Conservation (phyloP, 176 grass and related monocot species). For the Metroxylon sagu region DNA sequence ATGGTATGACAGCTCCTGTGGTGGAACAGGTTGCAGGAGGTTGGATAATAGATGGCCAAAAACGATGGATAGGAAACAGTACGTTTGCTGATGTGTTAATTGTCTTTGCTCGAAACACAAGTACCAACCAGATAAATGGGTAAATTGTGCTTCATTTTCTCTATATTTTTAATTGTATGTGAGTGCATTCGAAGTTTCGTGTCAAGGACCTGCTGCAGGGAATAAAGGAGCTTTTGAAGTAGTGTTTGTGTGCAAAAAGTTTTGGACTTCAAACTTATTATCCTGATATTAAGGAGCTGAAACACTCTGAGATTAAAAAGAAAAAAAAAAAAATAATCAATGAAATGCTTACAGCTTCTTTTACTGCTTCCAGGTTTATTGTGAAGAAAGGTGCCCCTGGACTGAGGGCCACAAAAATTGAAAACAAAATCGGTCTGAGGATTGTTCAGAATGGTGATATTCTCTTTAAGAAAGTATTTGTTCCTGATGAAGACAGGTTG, state of each 20-base stretch:
- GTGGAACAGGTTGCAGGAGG: constrained; percentile 69
- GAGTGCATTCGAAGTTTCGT: no score
- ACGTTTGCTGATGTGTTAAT: constrained; percentile 87
- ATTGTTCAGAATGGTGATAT: constrained; percentile 92
- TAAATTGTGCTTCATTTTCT: constrained; percentile 19
- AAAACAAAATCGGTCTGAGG: constrained; percentile 73
- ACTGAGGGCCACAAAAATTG: constrained; percentile 56
- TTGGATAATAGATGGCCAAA: constrained; percentile 88
- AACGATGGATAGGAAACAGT: constrained; percentile 94
- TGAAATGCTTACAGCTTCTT: neutral
- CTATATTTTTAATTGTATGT: no score
- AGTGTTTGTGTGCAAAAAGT: no score
- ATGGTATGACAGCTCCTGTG: neutral
- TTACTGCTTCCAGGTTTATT: constrained; percentile 45
- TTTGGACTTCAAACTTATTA: no score
- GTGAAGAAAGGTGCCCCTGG: constrained; percentile 60
- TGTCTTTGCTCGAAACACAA: constrained; percentile 75
- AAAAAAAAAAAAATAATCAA: no score
- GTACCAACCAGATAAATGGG: constrained; percentile 88
- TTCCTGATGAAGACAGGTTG: constrained; percentile 61
- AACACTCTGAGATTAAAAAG: no score
- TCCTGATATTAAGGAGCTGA: no score
- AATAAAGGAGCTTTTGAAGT: no score
- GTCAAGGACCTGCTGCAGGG: no score
- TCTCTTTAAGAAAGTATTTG: constrained; percentile 53